phyloP scores from a whole-genome alignment of 2,329 filamentous ascomycete species.

The Calonectria crousiana region DNA sequence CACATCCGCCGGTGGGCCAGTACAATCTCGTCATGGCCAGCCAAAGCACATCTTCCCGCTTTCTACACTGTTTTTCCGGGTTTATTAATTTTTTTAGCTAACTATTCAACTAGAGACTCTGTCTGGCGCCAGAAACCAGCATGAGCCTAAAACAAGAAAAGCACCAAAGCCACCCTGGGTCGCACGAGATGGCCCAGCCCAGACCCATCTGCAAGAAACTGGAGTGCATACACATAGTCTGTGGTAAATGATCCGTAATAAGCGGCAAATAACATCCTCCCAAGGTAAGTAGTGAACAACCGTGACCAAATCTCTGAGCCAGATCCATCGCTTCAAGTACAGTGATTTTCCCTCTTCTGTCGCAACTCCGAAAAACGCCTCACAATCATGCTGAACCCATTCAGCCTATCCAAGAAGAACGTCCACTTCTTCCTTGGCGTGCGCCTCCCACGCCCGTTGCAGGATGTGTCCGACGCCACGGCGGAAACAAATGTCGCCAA shows the following conservation, averaged over 20 bases:
- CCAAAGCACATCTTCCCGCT: slow-evolving; percentile 36
- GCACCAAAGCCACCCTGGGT: background rate
- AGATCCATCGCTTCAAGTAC: background rate
- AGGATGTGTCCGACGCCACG: slow-evolving; percentile 58
- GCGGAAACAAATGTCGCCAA: slow-evolving; percentile 56
- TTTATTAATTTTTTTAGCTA: background rate
- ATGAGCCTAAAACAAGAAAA: background rate
- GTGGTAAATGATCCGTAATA: background rate
- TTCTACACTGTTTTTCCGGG: background rate
- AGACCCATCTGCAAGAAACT: background rate
- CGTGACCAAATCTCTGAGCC: background rate
- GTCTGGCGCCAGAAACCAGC: background rate
- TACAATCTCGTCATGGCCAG: slow-evolving; percentile 47
- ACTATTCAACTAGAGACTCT: background rate
- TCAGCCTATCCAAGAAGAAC: slow-evolving; percentile 54
- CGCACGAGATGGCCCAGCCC: background rate
- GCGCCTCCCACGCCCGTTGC: slow-evolving; percentile 54
- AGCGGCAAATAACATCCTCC: background rate
- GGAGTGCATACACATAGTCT: background rate
- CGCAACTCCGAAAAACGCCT: slow-evolving; percentile 22
- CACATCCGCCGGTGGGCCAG: slow-evolving; percentile 61
- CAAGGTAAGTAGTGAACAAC: background rate
- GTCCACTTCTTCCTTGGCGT: slow-evolving; percentile 55
- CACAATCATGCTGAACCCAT: slow-evolving; percentile 2
- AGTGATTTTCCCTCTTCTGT: background rate